Conservation (phyloP, 192 early-diverging fungal genomes). For the Diversispora epigaea region DNA sequence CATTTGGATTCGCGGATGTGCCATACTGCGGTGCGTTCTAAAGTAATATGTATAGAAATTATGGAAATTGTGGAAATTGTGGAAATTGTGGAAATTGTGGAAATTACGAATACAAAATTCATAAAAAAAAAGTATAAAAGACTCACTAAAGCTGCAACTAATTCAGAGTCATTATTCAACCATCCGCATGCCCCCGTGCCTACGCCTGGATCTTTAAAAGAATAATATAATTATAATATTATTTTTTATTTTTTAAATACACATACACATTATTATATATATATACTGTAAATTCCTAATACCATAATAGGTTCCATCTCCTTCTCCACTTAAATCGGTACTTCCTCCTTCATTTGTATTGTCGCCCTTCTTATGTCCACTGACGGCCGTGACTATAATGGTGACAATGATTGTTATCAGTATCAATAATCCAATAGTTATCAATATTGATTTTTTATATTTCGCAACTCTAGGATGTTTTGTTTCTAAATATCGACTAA, state of each 20-base stretch:
- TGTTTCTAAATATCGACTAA: not conserved
- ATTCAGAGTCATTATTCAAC: constrained; percentile 12
- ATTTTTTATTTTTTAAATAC: not conserved
- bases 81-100: not conserved
- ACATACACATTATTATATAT: not conserved
- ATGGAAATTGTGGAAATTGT: not conserved
- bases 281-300: no score
- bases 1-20: constrained; percentile 37
- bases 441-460: not conserved
- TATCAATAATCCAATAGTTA: constrained; percentile 19
- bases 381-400: constrained; percentile 21
- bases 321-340: constrained; percentile 5
- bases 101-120: not conserved
- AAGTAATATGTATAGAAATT: not conserved
- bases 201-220: constrained; percentile 19
- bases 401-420: constrained; percentile 5
- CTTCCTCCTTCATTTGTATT: not conserved
- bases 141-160: constrained; percentile 29
- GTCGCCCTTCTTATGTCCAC: not conserved
- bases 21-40: constrained; percentile 50
- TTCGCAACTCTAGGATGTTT: not conserved
- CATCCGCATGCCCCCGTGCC: constrained; percentile 23
- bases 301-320: constrained; percentile 33
- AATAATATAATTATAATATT: not conserved
- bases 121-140: not conserved